phyloP scores from a whole-genome alignment of 176 grass and related monocot species.

The Lolium perenne region DNA sequence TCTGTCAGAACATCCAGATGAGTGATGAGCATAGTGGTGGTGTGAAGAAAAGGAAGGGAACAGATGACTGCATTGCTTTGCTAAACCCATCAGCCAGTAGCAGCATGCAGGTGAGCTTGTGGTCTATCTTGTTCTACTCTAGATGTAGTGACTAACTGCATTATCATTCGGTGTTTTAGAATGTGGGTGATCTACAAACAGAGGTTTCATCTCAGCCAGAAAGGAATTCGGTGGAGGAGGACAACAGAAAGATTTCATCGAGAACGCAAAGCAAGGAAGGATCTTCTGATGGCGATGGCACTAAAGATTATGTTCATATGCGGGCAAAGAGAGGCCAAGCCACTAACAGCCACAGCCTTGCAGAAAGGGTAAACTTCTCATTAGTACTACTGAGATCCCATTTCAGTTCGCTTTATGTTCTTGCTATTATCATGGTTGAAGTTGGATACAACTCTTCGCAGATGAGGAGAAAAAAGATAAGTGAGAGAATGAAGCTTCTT shows the following conservation, averaged over 20 bases:
- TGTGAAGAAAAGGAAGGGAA: constrained; percentile 68
- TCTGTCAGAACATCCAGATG: constrained; percentile 59
- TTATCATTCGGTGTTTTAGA: constrained; percentile 42
- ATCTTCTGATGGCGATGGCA: constrained; percentile 60
- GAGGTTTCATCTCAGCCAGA: constrained; percentile 56
- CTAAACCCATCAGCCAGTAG: constrained; percentile 41
- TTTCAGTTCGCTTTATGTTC: constrained; percentile 41
- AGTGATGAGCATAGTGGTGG: constrained; percentile 53
- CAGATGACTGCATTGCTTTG: constrained; percentile 36
- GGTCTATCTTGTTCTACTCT: constrained; percentile 7
- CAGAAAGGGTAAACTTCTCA: constrained; percentile 78
- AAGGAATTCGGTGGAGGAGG: constrained; percentile 50
- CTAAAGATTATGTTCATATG: constrained; percentile 88
- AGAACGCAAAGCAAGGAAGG: constrained; percentile 59
- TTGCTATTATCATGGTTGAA: constrained; percentile 40
- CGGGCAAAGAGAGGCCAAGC: constrained; percentile 94
- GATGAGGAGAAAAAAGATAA: constrained; percentile 98
- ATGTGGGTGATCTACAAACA: constrained; percentile 55
- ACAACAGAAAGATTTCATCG: constrained; percentile 47
- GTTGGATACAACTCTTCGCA: constrained; percentile 52
- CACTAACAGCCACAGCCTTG: constrained; percentile 98
- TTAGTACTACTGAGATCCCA: constrained; percentile 5
- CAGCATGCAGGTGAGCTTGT: constrained; percentile 48
- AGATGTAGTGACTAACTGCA: constrained; percentile 8
- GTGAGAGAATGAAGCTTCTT: constrained; percentile 98